Percentiles rank a stretch among this genome's conserved stretches.
Conservation (phyloP, 495 filamentous ascomycete species). For the Tuber microsphaerosporum region DNA sequence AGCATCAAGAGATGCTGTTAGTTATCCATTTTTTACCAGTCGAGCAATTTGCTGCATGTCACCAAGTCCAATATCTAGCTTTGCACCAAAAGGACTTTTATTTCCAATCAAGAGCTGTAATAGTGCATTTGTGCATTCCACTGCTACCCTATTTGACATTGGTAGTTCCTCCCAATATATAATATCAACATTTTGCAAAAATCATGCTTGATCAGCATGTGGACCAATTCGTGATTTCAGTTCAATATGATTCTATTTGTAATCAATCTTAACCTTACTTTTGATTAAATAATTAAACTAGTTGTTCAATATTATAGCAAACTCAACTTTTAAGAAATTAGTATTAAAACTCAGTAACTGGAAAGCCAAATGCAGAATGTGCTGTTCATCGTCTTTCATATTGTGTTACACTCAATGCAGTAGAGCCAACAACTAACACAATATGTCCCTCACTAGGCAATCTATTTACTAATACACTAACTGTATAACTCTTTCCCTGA, state of each 20-base stretch:
- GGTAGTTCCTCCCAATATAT: constrained; percentile 18
- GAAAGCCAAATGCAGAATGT: constrained; percentile 25
- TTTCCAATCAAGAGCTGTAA: constrained; percentile 2
- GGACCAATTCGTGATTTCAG: neutral
- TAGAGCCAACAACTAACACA: constrained; percentile 22
- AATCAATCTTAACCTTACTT: too few species aligned
- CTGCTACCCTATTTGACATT: constrained; percentile 6
- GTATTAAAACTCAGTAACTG: constrained; percentile 12
- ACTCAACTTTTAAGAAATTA: neutral
- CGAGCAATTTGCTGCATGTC: constrained; percentile 21
- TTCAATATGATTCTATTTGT: neutral
- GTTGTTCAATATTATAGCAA: too few species aligned
- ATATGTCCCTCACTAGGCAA: constrained; percentile 6
- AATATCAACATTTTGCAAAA: neutral
- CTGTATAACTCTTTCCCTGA: constrained; percentile 20
- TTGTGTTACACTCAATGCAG: constrained; percentile 15
- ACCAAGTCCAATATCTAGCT: constrained; percentile 13
- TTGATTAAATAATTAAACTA: too few species aligned
- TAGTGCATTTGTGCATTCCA: constrained; percentile 12
- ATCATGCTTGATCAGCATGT: neutral
- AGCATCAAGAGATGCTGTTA: too few species aligned
- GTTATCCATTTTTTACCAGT: neutral
- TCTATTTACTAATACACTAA: constrained; percentile 7
- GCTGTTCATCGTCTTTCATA: constrained; percentile 17
- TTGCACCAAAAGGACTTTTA: constrained; percentile 16